phyloP scores from a whole-genome alignment of 2,329 filamentous ascomycete genomes.

The Acephala macrosclerotiorum region DNA sequence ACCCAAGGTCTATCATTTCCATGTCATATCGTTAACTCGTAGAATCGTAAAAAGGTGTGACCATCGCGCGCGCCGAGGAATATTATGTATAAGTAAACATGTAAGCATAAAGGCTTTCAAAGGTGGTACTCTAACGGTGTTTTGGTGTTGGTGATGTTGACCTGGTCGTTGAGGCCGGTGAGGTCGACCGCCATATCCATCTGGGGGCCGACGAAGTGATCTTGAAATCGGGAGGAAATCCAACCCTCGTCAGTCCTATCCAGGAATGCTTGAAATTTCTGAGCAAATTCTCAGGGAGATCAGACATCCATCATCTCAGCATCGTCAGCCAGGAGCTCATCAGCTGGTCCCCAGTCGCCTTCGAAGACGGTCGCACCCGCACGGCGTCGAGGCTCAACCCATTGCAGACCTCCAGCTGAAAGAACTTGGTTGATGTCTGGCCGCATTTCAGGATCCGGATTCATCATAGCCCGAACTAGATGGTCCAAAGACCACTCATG shows the following conservation, averaged over 20 bases:
- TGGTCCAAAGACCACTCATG: constrained; percentile 81
- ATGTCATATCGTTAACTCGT: constrained; percentile 1
- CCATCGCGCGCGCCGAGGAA: not conserved
- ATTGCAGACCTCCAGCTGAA: constrained; percentile 75
- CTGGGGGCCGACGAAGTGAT: constrained; percentile 21
- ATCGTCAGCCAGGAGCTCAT: constrained; percentile 50
- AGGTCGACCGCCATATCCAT: constrained; percentile 10
- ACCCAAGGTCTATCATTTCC: not conserved
- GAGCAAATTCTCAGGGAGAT: constrained; percentile 32
- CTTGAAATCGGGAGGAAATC: constrained; percentile 27
- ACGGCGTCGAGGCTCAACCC: constrained; percentile 79
- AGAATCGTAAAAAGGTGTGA: not conserved
- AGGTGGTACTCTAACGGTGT: not conserved
- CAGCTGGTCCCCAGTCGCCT: constrained; percentile 91
- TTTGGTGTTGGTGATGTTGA: not conserved
- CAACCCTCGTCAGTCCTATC: constrained; percentile 42
- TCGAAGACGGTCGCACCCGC: constrained; percentile 96
- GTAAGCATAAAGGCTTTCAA: constrained; percentile 9
- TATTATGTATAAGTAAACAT: constrained; percentile 11
- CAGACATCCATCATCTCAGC: constrained; percentile 48
- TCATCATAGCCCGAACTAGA: constrained; percentile 88
- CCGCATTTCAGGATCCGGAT: constrained; percentile 74
- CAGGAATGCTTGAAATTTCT: constrained; percentile 38
- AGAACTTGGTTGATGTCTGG: constrained; percentile 80
- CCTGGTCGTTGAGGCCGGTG: constrained; percentile 1